Evolutionary conservation across 2,329 filamentous ascomycete species (phyloP), one percentile per base, ranked within the genome.

Genomic region (Apiospora marii): DNA sequence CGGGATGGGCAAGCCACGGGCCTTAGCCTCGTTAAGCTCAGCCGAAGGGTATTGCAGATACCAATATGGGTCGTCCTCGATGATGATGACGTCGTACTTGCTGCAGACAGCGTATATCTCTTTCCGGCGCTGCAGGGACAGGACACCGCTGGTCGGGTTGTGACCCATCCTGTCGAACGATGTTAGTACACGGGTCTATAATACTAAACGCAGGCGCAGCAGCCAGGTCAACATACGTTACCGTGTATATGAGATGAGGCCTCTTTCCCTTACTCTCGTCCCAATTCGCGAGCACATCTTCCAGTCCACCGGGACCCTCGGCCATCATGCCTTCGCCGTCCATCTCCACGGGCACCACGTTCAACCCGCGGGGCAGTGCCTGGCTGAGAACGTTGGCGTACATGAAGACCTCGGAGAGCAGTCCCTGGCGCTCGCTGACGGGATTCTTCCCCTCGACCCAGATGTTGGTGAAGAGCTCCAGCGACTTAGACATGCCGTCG

Each of bases 1-100:
- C 67, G 81, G 81, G 71, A 76, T 77, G 67, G 78, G 82, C 48
- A 81, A 76, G 70, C 81, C 80, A 51, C 86, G 82, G 24, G 87
- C 85, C 78, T 87, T 85, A 77, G 89, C 85, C 79, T 90, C 85
- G 68, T 83, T 82, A 37, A 79, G 67, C 70, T 85, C 88, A 0
- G 93, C 92, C 0, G 93, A 93, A 0, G 94, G 94, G 82, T 90
- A 98, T 81, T 98, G 96, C 12, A 98, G 87, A 81, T 96, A 96
- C 94, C 94, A 98, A 85, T 98, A 98, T 7, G 96, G 96, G 74
- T 98, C 95, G 78, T 98, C 96, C 82, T 98, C 96, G 74, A 97
- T 85, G 75, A 98, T 98, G 78, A 98, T 89, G 74, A 98, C 89
- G 81, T 98, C 95, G 83, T 94, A 97, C 80, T 92, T 89, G 80